Conservation (phyloP, 2,329 filamentous ascomycete species). For the Fusarium musae region DNA sequence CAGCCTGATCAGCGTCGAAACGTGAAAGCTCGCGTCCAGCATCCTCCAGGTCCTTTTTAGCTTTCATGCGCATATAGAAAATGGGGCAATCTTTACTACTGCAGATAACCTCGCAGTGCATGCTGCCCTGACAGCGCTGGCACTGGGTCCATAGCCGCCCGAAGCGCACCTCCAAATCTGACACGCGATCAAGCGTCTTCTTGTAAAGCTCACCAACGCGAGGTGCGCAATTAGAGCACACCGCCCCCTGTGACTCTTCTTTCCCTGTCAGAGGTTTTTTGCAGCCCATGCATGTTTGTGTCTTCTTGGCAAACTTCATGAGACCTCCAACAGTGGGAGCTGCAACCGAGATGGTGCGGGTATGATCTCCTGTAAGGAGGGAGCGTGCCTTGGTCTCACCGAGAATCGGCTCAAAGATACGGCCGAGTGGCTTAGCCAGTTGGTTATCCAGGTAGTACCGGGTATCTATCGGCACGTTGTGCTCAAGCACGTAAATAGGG, state of each 20-base stretch:
- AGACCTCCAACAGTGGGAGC: conserved; percentile 91
- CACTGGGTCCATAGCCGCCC: conserved; percentile 97
- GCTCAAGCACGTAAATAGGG: conserved; percentile 94
- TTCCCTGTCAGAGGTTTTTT: conserved; percentile 91
- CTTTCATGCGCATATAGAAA: conserved; percentile 99
- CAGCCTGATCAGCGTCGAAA: conserved; percentile 87
- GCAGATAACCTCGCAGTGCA: conserved; percentile 99
- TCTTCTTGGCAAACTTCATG: conserved; percentile 99
- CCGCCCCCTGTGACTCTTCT: conserved; percentile 83
- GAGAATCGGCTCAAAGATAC: conserved; percentile 98
- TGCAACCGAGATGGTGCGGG: conserved; percentile 91
- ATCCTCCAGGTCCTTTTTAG: conserved; percentile 98
- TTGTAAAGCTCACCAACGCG: conserved; percentile 93
- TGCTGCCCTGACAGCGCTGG: conserved; percentile 95
- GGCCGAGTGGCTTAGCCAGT: conserved; percentile 89
- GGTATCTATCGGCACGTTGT: conserved; percentile 98
- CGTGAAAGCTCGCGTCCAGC: conserved; percentile 87
- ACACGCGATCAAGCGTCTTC: conserved; percentile 86
- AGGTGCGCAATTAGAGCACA: conserved; percentile 86
- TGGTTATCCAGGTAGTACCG: conserved; percentile 99
- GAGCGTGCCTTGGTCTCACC: conserved; percentile 91
- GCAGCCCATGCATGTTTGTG: conserved; percentile 97
- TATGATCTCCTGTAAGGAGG: conserved; percentile 91
- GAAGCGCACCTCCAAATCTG: conserved; percentile 93
- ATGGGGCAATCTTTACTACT: conserved; percentile 96